Evolutionary conservation across 2,329 filamentous ascomycete genomes (phyloP).

Genomic region (Colletotrichum musae): DNA sequence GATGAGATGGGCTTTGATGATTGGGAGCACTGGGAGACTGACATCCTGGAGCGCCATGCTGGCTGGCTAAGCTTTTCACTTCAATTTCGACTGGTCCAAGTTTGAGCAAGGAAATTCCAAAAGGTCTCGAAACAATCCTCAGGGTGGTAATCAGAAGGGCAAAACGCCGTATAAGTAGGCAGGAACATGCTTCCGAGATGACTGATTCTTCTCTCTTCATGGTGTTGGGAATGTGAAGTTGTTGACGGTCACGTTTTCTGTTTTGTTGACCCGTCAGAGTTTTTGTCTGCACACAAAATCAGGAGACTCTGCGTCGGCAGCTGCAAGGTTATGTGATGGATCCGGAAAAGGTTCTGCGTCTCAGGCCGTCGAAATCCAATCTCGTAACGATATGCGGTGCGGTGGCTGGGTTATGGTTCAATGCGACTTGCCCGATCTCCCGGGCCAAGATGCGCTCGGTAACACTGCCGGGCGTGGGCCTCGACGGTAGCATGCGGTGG

Average conservation of each 20-base stretch:
- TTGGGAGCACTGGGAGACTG: background rate
- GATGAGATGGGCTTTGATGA: background rate
- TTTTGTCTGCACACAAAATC: background rate
- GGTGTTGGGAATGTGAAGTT: too few species aligned
- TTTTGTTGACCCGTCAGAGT: too few species aligned
- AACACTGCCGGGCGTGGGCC: too few species aligned
- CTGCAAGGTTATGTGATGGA: background rate
- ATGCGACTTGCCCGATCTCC: background rate
- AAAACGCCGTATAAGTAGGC: too few species aligned
- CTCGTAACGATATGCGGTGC: background rate
- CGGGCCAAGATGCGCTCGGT: background rate
- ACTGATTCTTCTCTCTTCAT: too few species aligned
- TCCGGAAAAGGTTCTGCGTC: background rate
- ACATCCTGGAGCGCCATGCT: background rate
- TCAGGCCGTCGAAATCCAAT: background rate
- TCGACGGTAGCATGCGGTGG: too few species aligned
- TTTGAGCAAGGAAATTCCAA: background rate
- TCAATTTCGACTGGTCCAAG: background rate
- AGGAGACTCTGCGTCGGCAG: background rate
- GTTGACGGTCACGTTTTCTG: too few species aligned
- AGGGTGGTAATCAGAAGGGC: background rate
- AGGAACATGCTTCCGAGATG: too few species aligned
- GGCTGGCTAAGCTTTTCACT: background rate
- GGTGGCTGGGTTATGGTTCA: background rate
- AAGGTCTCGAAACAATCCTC: background rate